Conservation (phyloP, 1,284 basidiomycete genomes). For the Puccinia polysora region DNA sequence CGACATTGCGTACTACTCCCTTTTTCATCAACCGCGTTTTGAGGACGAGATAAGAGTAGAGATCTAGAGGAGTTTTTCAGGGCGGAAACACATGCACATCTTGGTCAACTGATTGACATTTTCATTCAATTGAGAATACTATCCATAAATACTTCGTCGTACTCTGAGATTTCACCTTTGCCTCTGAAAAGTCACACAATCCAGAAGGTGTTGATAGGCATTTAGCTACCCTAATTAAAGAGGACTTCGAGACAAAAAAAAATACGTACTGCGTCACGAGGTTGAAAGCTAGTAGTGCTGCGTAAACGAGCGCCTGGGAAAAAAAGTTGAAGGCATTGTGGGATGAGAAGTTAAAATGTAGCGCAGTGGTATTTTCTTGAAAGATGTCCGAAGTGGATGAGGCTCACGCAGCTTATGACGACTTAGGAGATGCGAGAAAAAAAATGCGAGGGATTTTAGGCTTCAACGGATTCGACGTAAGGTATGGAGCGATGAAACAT, state of each 20-base stretch:
- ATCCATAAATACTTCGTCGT: neutral
- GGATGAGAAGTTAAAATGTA: no score
- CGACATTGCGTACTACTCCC: conserved; percentile 10
- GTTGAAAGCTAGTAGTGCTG: conserved; percentile 24
- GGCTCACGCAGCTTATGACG: conserved; percentile 18
- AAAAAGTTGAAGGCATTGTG: no score
- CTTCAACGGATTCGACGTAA: no score
- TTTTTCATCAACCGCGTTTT: neutral
- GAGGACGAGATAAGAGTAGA: conserved; percentile 24
- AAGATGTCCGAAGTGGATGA: neutral
- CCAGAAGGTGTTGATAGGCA: neutral
- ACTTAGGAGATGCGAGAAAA: neutral
- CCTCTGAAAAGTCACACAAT: conserved; percentile 2
- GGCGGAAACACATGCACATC: neutral
- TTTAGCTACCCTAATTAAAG: neutral
- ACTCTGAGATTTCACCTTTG: conserved; percentile 13
- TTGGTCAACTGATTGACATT: neutral
- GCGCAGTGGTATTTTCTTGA: neutral
- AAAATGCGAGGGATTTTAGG: no score
- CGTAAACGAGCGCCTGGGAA: conserved; percentile 6
- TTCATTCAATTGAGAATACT: neutral
- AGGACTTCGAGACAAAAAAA: neutral
- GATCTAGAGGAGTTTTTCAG: neutral
- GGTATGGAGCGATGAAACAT: neutral
- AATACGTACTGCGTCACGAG: conserved; percentile 21